Conservation (phyloP, 305 asterid species). For the Fraxinus greggii region DNA sequence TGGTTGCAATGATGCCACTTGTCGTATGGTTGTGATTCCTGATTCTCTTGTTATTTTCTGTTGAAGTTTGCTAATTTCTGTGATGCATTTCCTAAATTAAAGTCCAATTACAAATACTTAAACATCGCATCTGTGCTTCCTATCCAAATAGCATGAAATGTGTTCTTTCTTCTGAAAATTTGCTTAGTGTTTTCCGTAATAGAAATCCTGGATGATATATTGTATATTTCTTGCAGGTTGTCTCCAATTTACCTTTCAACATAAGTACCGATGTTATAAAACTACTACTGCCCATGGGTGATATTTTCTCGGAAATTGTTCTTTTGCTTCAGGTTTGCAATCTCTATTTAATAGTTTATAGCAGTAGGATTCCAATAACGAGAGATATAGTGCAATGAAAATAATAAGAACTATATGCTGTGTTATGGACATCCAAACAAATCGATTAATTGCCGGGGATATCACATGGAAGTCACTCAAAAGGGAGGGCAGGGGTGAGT, state of each 20-base stretch:
- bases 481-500: not conserved
- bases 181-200: not conserved
- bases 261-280: conserved; percentile 84
- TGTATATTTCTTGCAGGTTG: conserved; percentile 56
- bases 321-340: conserved; percentile 77
- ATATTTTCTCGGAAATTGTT: conserved; percentile 76
- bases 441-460: not conserved
- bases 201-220: not conserved
- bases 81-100: not conserved
- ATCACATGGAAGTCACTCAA: not conserved
- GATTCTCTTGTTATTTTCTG: conserved; percentile 6
- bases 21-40: not conserved
- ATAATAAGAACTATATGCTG: not conserved
- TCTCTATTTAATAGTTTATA: not conserved
- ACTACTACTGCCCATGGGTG: conserved; percentile 98
- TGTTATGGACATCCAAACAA: not conserved
- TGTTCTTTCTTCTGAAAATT: not conserved
- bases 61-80: not conserved
- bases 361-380: not conserved
- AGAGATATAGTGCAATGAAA: not conserved
- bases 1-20: not conserved
- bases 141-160: not conserved
- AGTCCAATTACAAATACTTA: not conserved
- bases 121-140: not conserved
- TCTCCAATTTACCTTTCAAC: conserved; percentile 92